A percentile compares a stretch with the other conserved stretches of the same genome.
These are phyloP conservation scores for Dendrocalamus sinicus DNA, from an alignment of 176 grass and related monocot genomes.

Conservation along the genomic window DNA sequence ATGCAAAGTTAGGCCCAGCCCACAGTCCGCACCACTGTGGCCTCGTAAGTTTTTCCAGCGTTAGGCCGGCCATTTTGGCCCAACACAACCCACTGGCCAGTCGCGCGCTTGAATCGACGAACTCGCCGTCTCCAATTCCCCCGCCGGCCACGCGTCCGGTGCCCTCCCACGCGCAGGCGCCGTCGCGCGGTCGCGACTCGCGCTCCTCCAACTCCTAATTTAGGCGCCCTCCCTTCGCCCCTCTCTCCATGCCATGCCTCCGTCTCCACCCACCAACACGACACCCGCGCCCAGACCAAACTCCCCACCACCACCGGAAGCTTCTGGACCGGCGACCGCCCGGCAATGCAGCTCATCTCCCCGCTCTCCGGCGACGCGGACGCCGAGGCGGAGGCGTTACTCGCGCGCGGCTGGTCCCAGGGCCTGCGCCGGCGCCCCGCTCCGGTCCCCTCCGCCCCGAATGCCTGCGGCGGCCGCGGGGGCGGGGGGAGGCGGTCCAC, in stretches of 20 bases:
- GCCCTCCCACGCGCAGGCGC: background rate
- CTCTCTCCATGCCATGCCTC: conserved; percentile 19
- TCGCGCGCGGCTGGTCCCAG: conserved; percentile 16
- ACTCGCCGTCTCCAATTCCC: background rate
- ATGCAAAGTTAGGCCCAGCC: too few species aligned
- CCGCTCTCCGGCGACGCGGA: background rate
- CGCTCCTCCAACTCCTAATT: conserved; percentile 46
- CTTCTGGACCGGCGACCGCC: background rate
- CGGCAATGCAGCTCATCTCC: conserved; percentile 27
- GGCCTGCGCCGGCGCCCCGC: conserved; percentile 42
- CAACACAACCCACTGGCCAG: background rate
- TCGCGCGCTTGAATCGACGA: background rate
- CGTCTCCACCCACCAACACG: conserved; percentile 1
- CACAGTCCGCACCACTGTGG: too few species aligned
- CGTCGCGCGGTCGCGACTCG: conserved; percentile 11
- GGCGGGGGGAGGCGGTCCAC: conserved; percentile 35
- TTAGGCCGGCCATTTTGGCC: too few species aligned
- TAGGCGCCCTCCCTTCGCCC: background rate
- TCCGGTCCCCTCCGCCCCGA: background rate
- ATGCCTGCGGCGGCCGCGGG: conserved; percentile 15
- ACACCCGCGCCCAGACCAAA: background rate
- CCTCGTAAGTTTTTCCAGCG: too few species aligned
- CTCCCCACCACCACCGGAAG: background rate
- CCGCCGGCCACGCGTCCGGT: background rate
- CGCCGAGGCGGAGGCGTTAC: conserved; percentile 38